Evolutionary conservation across 2,329 filamentous ascomycete genomes (phyloP).

Genomic region (Thelonectria discophora): DNA sequence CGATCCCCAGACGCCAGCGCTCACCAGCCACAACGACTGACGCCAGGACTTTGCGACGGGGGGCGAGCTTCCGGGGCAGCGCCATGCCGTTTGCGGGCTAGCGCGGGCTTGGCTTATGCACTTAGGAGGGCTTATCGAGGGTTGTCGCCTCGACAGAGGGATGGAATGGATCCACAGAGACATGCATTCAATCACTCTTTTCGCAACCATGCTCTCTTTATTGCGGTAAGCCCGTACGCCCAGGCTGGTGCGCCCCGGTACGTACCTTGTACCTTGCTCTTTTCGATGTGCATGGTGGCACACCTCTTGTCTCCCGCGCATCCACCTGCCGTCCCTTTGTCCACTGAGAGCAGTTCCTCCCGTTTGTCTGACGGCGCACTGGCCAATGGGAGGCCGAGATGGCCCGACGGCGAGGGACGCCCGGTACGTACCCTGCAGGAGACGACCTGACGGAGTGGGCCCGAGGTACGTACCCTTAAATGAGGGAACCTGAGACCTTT

Average conservation of each 20-base stretch:
- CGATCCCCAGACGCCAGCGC: constrained; percentile 29
- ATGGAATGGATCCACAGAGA: not conserved
- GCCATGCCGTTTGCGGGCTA: constrained; percentile 27
- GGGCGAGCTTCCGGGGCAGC: constrained; percentile 27
- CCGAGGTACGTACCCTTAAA: constrained; percentile 16
- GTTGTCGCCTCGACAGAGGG: constrained; percentile 5
- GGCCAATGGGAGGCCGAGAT: constrained; percentile 7
- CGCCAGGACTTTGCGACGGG: constrained; percentile 11
- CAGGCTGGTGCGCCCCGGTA: too few species aligned
- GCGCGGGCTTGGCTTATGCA: constrained; percentile 31
- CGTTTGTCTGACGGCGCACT: not conserved
- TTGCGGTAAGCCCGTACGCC: constrained; percentile 19
- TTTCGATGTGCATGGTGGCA: constrained; percentile 16
- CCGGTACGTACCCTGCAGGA: not conserved
- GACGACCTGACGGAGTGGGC: too few species aligned
- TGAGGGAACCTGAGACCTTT: constrained; percentile 6
- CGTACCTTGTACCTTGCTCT: constrained; percentile 19
- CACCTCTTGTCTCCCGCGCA: constrained; percentile 10
- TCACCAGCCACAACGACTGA: constrained; percentile 30
- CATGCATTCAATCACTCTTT: constrained; percentile 9
- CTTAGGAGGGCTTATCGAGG: constrained; percentile 27
- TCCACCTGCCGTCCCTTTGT: not conserved
- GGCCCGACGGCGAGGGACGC: constrained; percentile 8
- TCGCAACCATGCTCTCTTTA: constrained; percentile 9
- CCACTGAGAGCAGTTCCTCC: constrained; percentile 16